Evolutionary conservation across 2,329 filamentous ascomycete genomes (phyloP), one percentile per base, ranked within the genome.

Genomic region (Aureobasidium sp.): DNA sequence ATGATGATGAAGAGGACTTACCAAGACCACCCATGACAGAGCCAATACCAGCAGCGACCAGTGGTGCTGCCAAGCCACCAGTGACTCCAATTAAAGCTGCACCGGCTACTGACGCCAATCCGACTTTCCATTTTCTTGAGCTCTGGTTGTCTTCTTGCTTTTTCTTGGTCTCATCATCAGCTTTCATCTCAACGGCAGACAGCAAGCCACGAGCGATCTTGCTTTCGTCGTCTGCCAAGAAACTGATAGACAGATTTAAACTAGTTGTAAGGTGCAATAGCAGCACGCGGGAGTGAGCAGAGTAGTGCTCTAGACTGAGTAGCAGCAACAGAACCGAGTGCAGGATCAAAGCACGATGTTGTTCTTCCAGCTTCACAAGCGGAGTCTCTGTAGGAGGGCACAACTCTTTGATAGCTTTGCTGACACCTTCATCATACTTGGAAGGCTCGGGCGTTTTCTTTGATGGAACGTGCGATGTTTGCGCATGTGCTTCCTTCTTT

Each of bases 41-140:
- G 27, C 92, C 92, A 44, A 97, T 81, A 0, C 90, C 90, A 10
- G 89, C 90, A 24, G 86, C 87, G 15, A 90, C 83, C 2, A 97
- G 79, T 0, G 91, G 87, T 1, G 88, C 85, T 9, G 90, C 88
- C 10, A 97, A 82, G 36, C 88, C 88, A 32, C 88, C 88, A 0
- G 92, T 96, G 3, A 89, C 84, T 10, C 86, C 86, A n/a, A 97
- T 92, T 1, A 96, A 78, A 0, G 89, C 90, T 1, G 93, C 93
- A 12, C 93, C 93, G 0, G 90, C 92, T 0, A 95, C 90, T 9
- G 89, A 90, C 0, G 92, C 93, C 29, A 97, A 79, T 0, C 92
- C 91, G 24, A 97, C 91, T 71, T 92, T 92, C 84, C 86, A 89
- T 71, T 87, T 86, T 48, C 87, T 77, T 65, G 85, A 86, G 44